Evolutionary conservation across 2,329 filamentous ascomycete genomes (phyloP).

Genomic region (Kalmusia sp.): DNA sequence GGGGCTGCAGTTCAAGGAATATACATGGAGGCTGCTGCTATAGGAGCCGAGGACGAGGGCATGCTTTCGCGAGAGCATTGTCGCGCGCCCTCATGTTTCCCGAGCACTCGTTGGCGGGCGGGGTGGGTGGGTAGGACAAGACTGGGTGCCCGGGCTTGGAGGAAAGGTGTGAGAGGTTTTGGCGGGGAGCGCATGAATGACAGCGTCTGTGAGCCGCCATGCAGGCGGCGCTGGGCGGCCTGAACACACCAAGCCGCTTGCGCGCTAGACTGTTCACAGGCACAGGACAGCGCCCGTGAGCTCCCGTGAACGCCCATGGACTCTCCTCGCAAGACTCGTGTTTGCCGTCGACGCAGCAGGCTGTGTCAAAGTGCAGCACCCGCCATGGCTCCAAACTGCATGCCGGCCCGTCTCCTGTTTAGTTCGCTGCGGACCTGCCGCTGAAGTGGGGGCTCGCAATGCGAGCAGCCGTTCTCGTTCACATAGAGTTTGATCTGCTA

Average conservation of each 20-base stretch:
- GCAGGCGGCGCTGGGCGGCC: no score
- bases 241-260: no score
- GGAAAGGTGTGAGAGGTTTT: constrained; percentile 10
- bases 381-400: constrained; percentile 6
- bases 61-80: constrained; percentile 21
- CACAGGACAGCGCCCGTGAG: no score
- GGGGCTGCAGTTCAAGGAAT: constrained; percentile 11
- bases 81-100: constrained; percentile 35
- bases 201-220: background rate
- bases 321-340: no score
- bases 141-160: no score
- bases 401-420: background rate
- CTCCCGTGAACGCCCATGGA: background rate
- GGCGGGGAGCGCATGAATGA: constrained; percentile 9
- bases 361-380: constrained; percentile 17
- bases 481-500: constrained; percentile 26
- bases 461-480: constrained; percentile 19
- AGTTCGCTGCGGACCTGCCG: background rate
- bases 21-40: constrained; percentile 14
- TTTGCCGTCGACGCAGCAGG: constrained; percentile 11
- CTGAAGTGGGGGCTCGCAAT: constrained; percentile 19
- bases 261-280: no score
- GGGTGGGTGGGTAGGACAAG: constrained; percentile 13
- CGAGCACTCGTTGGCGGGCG: constrained; percentile 10
- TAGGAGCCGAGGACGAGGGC: constrained; percentile 23